phyloP scores from a whole-genome alignment of 192 early-diverging fungal genomes.

The Piromyces finnis region DNA sequence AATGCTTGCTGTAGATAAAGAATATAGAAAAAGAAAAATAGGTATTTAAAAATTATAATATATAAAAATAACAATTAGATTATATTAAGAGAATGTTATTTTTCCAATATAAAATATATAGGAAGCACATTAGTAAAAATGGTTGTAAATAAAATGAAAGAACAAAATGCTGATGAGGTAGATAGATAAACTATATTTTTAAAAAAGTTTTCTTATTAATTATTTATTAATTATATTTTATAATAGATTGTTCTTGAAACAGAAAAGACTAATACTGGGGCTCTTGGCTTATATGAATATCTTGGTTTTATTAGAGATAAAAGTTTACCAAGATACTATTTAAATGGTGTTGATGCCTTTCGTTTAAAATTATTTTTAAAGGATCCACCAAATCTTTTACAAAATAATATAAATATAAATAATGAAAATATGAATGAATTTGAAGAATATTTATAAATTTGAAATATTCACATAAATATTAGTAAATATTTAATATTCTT shows the following conservation, averaged over 20 bases:
- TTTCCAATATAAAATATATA: slow-evolving; percentile 7
- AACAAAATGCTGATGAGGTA: slow-evolving; percentile 65
- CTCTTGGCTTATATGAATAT: slow-evolving; percentile 69
- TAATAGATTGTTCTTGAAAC: slow-evolving; percentile 69
- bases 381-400: neutral
- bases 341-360: slow-evolving; percentile 85
- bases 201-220: too few relatives aligned
- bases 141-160: slow-evolving; percentile 59
- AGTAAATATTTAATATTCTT: too few relatives aligned
- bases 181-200: neutral
- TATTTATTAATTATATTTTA: too few relatives aligned
- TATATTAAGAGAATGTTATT: too few relatives aligned
- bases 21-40: slow-evolving; percentile 61
- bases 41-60: slow-evolving; percentile 26
- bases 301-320: slow-evolving; percentile 91
- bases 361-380: slow-evolving; percentile 7
- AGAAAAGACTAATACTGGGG: slow-evolving; percentile 67
- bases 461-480: too few relatives aligned
- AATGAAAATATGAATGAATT: neutral
- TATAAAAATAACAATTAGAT: too few relatives aligned
- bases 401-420: neutral
- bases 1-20: slow-evolving; percentile 83
- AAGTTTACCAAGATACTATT: slow-evolving; percentile 72
- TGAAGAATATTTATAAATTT: too few relatives aligned
- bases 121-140: slow-evolving; percentile 48